Base-by-base conservation (phyloP, 2,329 filamentous ascomycete genomes). In the Verticillium isaacii region DNA sequence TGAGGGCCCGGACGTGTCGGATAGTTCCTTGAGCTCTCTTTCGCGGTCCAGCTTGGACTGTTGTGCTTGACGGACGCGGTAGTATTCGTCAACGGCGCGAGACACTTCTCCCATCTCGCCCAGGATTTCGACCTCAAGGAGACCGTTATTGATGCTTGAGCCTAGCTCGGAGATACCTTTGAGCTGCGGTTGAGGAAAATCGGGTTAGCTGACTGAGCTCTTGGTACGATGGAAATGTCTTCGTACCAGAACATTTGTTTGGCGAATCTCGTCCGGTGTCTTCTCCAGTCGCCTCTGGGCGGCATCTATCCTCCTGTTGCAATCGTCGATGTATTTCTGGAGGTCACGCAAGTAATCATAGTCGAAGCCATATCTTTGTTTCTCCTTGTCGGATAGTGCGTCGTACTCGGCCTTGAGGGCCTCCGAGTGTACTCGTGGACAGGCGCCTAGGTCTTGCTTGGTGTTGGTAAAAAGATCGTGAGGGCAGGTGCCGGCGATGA, bases 381-480 rank as follows among this genome's bases (percentile, higher is more conserved):
- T 90, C 69, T 94, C 89, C 34, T 86, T 77, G 2, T 89, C 81
- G 4, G 89, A 80, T 0, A 95, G 86, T 1, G 80, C 82, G 68
- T 96, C 90, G 75, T 95, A 99, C 74, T 99, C 93, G 57, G 88
- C 82, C 77, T 97, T 97, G 67, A 98, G 83, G 14, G 88, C 87
- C 74, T 97, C 93, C 57, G 87, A 91, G 78, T 99, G 95, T 32
- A 94, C 85, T 74, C 94, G 95, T 58, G 91, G 86, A 72, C 95
- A 99, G 0, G 88, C 85, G 2, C 95, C 95, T 37, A 98, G 85
- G 74, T 99, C 95, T 83, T 98, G 93, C 80, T 97, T 98, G 56
- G 95, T 99, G 79, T 99, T 99, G 67, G 94, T 99, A 84, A 99
- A 99, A 72, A 99, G 92, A 74, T 99, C 95, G 82, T 65, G 65